Evolutionary conservation across 805 yeast species (phyloP), one percentile per base, ranked within the genome.

Genomic region (Saccharomycopsis sp.): DNA sequence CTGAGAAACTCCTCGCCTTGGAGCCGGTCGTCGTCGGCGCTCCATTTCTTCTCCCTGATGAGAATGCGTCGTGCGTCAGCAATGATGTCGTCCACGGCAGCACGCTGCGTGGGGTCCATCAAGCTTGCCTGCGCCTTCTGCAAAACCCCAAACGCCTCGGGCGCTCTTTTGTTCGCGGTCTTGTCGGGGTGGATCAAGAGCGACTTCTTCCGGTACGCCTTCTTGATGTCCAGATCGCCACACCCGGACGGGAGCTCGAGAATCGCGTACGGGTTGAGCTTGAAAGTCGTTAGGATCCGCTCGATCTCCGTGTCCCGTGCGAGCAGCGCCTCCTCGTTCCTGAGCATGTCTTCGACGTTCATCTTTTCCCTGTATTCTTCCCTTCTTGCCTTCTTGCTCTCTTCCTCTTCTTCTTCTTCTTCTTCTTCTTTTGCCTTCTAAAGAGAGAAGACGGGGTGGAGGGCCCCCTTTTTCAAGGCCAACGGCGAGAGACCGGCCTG

Each of bases 131-230:
- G 71, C 0, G 86, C 77, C 46, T 68, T 71, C 48, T 76, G 75
- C 38, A 80, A 56, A 26, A 63, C 42, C 51, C 75, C 80, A 55
- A 80, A 80, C 2, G 86, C 86, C 23, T 60, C 67, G 0, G 82
- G 73, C 0, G 86, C 84, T n/a, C 64, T 58, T 0, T 64, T 60
- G 49, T 78, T 70, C 22, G 57, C 53, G 1, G 73, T 65, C 52
- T 76, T 77, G 53, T 80, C 88, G 0, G 88, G 88, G 54, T 80
- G 88, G 13, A 80, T 71, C 43, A 76, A 57, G 27, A 80, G 58
- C 2, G 86, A 76, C 53, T 73, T 77, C 56, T 67, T 68, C 19
- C 85, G 60, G 53, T 67, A 80, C 30, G 59, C 50, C 44, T 63
- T 69, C 48, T 66, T 68, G 41, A 77, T 66, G 36, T 61, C 67